Percentiles rank a stretch among this genome's conserved stretches.
Evolutionary conservation across 805 yeast genomes (phyloP).

Genomic region (Metschnikowia gruessii): DNA sequence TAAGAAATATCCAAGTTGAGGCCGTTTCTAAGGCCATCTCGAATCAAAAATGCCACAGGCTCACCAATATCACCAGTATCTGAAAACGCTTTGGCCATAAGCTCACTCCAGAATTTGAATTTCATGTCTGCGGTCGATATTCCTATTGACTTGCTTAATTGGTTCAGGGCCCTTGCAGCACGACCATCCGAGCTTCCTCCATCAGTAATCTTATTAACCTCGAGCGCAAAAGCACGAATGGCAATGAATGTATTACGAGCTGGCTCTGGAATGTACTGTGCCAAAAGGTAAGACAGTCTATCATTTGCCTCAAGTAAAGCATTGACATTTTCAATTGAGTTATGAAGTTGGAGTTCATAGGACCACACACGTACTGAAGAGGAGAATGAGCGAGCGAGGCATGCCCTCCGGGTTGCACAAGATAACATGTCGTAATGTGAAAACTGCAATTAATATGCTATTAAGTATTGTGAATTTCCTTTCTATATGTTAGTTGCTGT

Average conservation of each 20-base stretch:
- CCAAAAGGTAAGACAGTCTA: conserved; percentile 60
- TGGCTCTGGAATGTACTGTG: conserved; percentile 66
- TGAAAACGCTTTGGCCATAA: conserved; percentile 45
- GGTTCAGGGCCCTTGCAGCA: conserved; percentile 25
- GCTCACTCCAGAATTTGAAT: conserved; percentile 73
- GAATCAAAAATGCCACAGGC: conserved; percentile 60
- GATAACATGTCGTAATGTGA: neutral
- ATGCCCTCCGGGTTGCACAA: neutral
- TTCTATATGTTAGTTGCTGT: too few species aligned
- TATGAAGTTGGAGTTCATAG: conserved; percentile 27
- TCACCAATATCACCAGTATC: conserved; percentile 47
- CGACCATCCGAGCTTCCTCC: conserved; percentile 25
- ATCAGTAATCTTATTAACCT: conserved; percentile 49
- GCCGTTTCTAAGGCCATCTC: conserved; percentile 49
- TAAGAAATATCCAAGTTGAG: conserved; percentile 50
- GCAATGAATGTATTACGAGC: conserved; percentile 63
- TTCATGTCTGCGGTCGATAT: conserved; percentile 49
- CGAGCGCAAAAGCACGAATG: conserved; percentile 61
- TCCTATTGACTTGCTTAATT: conserved; percentile 32
- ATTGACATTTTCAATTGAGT: conserved; percentile 43
- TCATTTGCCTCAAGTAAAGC: conserved; percentile 49
- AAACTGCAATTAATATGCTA: too few species aligned
- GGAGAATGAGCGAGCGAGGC: neutral
- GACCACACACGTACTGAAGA: conserved; percentile 3
- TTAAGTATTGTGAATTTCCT: too few species aligned